phyloP scores from a whole-genome alignment of 2,329 filamentous ascomycete genomes.

The Sporothrix globosa region DNA sequence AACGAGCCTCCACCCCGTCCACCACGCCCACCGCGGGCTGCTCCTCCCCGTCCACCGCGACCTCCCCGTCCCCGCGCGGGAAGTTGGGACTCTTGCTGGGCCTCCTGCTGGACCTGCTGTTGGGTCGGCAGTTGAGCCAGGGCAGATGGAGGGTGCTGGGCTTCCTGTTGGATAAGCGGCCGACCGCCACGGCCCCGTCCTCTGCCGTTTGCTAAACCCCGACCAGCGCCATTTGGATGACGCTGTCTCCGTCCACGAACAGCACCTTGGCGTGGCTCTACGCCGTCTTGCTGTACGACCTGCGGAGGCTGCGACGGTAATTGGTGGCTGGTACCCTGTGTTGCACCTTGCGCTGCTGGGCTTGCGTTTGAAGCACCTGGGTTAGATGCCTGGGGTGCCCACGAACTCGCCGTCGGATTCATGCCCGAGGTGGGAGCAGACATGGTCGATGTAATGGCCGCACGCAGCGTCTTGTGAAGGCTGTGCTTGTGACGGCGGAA shows the following conservation, averaged over 20 bases:
- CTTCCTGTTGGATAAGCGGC: neutral
- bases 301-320: neutral
- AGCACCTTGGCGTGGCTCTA: neutral
- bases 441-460: neutral
- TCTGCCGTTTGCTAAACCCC: neutral
- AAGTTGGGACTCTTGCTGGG: neutral
- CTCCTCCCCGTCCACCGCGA: neutral
- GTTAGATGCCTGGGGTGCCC: neutral
- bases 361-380: neutral
- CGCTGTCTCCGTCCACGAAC: slow-evolving; percentile 23
- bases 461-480: neutral
- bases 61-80: neutral
- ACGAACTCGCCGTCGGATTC: slow-evolving; percentile 27
- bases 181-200: slow-evolving; percentile 14
- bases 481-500: neutral
- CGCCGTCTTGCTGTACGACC: neutral
- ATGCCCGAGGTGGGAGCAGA: neutral
- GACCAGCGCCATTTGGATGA: neutral
- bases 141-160: neutral
- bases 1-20: slow-evolving; percentile 18
- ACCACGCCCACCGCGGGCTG: neutral
- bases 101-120: neutral
- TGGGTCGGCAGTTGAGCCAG: neutral
- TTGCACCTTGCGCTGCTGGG: neutral
- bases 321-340: neutral